Percentiles rank a stretch among this genome's conserved stretches.
phyloP scores from a whole-genome alignment of 1,139 yeast genomes.

The Schwanniomyces etchellsii region DNA sequence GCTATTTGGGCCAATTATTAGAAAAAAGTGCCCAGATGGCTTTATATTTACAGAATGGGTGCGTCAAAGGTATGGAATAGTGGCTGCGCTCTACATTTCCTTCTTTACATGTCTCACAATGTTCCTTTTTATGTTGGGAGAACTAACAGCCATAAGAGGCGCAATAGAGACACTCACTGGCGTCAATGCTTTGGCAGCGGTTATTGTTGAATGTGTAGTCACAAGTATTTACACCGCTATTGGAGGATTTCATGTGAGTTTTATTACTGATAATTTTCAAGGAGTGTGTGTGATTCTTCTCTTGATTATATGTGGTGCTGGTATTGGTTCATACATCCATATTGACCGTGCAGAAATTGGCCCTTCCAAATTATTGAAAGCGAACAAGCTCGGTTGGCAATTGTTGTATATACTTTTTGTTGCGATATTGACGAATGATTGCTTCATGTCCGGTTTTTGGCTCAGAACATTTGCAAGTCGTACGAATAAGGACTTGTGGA shows the following conservation, averaged over 20 bases:
- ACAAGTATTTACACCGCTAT: constrained; percentile 82
- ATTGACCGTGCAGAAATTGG: constrained; percentile 61
- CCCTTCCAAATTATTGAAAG: constrained; percentile 59
- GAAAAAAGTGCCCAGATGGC: constrained; percentile 81
- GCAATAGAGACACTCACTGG: constrained; percentile 79
- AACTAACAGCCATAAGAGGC: constrained; percentile 70
- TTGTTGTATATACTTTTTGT: constrained; percentile 75
- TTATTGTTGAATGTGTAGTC: constrained; percentile 81
- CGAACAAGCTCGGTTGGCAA: constrained; percentile 82
- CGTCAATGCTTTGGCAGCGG: constrained; percentile 71
- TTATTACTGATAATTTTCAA: constrained; percentile 83
- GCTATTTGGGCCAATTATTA: constrained; percentile 71
- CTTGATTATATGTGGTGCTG: constrained; percentile 66
- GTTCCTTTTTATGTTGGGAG: constrained; percentile 85
- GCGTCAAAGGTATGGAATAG: constrained; percentile 66
- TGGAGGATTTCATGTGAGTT: constrained; percentile 89
- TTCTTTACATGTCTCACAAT: constrained; percentile 81
- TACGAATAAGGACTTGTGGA: constrained; percentile 65
- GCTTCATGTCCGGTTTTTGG: constrained; percentile 93
- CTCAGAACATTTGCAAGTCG: constrained; percentile 86
- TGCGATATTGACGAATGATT: constrained; percentile 86
- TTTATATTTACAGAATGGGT: constrained; percentile 97
- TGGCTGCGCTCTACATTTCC: constrained; percentile 70
- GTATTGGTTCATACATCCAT: constrained; percentile 73
- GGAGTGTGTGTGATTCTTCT: constrained; percentile 68